A percentile compares a stretch with the other conserved stretches of the same genome.
Conservation (phyloP, 306 rosid species). For the Carpinus fangiana region DNA sequence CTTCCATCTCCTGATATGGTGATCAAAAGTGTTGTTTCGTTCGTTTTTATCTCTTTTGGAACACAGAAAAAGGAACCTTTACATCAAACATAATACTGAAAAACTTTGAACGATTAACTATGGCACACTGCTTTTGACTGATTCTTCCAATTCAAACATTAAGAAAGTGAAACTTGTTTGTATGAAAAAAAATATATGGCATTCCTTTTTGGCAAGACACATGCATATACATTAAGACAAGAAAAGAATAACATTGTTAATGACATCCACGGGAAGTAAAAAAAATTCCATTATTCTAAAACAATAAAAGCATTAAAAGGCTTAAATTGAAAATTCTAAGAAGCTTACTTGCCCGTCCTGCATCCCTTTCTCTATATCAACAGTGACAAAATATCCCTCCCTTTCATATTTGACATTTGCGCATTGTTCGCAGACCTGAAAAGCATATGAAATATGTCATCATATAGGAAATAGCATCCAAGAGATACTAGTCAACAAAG, state of each 20-base stretch:
- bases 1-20: neutral
- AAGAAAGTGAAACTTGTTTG: neutral
- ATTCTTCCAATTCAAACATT: neutral
- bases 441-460: constrained; percentile 10
- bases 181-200: neutral
- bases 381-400: constrained; percentile 89
- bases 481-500: neutral
- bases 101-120: neutral
- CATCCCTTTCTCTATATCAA: constrained; percentile 99
- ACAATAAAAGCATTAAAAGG: neutral
- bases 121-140: neutral
- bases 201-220: neutral
- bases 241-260: neutral
- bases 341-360: constrained; percentile 94
- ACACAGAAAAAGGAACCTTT: neutral
- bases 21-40: neutral
- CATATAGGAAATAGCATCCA: neutral
- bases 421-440: constrained; percentile 96
- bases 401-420: constrained; percentile 86
- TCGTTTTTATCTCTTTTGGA: neutral
- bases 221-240: neutral
- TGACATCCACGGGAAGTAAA: neutral
- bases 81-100: neutral
- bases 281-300: too few relatives aligned
- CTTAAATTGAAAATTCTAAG: constrained; percentile 12